Base-by-base conservation (phyloP, 306 rosid genomes). In the Ormosia emarginata region DNA sequence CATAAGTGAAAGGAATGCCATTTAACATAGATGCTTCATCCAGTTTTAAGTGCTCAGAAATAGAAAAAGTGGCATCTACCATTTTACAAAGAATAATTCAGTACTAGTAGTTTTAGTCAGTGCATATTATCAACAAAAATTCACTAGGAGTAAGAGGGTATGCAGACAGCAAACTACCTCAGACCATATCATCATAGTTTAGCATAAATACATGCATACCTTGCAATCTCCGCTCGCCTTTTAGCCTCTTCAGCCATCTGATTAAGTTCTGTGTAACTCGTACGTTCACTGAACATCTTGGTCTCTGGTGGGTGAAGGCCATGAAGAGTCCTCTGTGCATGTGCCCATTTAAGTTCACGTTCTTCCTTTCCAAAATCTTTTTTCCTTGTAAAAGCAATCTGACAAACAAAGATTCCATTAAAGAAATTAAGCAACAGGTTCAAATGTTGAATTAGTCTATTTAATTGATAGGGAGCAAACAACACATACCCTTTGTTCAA, bases 211-310 rank as follows among this genome's bases (percentile, higher is more conserved):
- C 29, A 4, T 33, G 49, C 66, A 24, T 84, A 92, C 97, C 97
- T 90, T 13, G 97, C 94, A 81, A 92, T 94, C 85, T 94, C 96
- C 3, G 97, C 98, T 33, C 97, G 82, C 68, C 96, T 78, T 73
- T 85, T 94, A 40, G 97, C 98, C 55, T 90, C 98, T 84, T 94
- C 93, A 14, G 97, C 98, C 93, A 94, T 92, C 66, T 85, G 92
- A 81, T 92, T 89, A 46, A 92, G 90, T 76, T 94, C 94, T 5
- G 94, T 78, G 70, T 81, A 76, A 83, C 2, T 56, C 2, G 85
- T 56, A 13, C 89, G 92, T 34, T 90, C 98, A 0, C 75, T 14
- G 63, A 93, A 90, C 90, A 89, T 85, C 79, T 82, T 90, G 72
- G 88, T 24, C 34, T 94, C 94, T 0, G 97, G 98, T 29, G 98